A percentile compares a stretch with the other conserved stretches of the same genome.
These are phyloP conservation scores for Cicer yamashitae DNA, from an alignment of 306 rosid genomes.

Conservation along the genomic window DNA sequence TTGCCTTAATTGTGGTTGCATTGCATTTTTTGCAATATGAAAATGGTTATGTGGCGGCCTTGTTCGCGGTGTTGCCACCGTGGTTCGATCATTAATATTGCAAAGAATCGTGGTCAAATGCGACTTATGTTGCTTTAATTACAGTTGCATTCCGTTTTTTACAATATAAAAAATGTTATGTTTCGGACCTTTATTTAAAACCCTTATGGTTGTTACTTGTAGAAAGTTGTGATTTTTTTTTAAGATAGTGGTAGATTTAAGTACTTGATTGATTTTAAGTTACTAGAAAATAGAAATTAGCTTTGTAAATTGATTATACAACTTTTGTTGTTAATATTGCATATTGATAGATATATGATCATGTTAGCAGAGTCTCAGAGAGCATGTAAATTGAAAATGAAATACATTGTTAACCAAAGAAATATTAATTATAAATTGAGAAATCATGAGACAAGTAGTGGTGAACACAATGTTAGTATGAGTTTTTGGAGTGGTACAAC, in stretches of 20 bases:
- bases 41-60: neutral
- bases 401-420: too few species aligned
- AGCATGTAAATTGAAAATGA: neutral
- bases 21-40: neutral
- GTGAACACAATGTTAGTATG: too few species aligned
- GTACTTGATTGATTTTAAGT: neutral
- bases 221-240: neutral
- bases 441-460: too few species aligned
- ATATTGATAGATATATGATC: too few species aligned
- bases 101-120: too few species aligned
- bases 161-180: too few species aligned
- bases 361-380: neutral
- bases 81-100: too few species aligned
- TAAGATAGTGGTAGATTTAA: neutral
- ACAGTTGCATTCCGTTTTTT: too few species aligned
- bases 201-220: neutral
- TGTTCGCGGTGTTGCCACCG: too few species aligned
- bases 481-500: too few species aligned
- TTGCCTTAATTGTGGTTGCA: neutral
- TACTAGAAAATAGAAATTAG: neutral
- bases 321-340: neutral
- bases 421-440: too few species aligned
- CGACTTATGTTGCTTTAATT: neutral
- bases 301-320: neutral
- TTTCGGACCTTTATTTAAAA: too few species aligned